Conservation (phyloP, 495 filamentous ascomycete species). For the Penicillium manginii region DNA sequence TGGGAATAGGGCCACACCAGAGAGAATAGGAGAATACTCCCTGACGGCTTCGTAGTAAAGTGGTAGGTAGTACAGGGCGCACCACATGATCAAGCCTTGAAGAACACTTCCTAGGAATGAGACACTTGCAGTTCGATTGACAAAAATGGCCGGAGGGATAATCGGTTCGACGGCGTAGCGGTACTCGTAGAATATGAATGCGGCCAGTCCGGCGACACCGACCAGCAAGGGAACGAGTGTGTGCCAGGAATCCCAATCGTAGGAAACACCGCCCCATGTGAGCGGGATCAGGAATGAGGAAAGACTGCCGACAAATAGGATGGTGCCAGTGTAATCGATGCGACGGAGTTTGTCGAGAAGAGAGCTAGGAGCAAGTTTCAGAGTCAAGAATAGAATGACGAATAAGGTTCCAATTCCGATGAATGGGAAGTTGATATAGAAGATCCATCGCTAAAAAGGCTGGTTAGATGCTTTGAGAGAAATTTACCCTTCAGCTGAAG, state of each 20-base stretch:
- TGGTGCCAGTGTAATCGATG: conserved; percentile 64
- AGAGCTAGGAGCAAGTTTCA: conserved; percentile 43
- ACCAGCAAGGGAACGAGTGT: conserved; percentile 63
- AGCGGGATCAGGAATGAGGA: conserved; percentile 54
- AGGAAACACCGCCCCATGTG: conserved; percentile 56
- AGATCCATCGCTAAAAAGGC: conserved; percentile 47
- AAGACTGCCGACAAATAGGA: conserved; percentile 56
- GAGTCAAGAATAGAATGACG: conserved; percentile 52
- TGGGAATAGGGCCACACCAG: conserved; percentile 51
- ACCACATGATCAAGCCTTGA: conserved; percentile 56
- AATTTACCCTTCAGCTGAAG: neutral
- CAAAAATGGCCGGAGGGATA: conserved; percentile 53
- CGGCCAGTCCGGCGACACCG: conserved; percentile 50
- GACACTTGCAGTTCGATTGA: conserved; percentile 48
- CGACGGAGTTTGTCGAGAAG: conserved; percentile 47
- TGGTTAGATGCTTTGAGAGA: neutral
- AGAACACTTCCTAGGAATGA: conserved; percentile 48
- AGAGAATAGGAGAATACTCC: conserved; percentile 48
- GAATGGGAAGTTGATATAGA: conserved; percentile 62
- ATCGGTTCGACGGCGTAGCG: conserved; percentile 49
- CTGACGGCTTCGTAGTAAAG: conserved; percentile 59
- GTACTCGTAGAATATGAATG: conserved; percentile 53
- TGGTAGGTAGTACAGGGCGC: conserved; percentile 51
- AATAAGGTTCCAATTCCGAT: conserved; percentile 49
- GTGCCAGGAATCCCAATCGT: conserved; percentile 50